Evolutionary conservation across 257 asterid species (phyloP).

Genomic region (Fraxinus cuspidata): DNA sequence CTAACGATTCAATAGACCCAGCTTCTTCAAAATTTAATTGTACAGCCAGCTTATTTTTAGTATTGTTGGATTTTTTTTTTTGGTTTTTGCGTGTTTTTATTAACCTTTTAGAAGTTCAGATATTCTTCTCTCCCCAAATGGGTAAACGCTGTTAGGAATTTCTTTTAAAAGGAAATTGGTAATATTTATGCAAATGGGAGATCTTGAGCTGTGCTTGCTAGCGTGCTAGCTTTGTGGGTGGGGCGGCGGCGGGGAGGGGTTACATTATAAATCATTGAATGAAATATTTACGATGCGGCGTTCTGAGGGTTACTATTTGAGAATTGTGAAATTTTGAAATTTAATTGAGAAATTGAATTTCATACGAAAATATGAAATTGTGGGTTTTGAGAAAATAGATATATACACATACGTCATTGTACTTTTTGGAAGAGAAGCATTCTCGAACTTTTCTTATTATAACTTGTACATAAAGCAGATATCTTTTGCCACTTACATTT

Average conservation of each 20-base stretch:
- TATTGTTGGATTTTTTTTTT: not conserved
- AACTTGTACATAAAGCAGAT: not conserved
- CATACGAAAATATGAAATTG: not conserved
- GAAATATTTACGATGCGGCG: not conserved
- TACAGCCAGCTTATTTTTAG: constrained; percentile 24
- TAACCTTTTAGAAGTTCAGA: not conserved
- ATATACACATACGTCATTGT: not conserved
- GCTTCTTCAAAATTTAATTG: constrained; percentile 58
- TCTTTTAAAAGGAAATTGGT: not conserved
- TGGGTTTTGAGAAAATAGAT: not conserved
- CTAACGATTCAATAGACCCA: constrained; percentile 63
- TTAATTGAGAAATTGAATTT: too few species aligned
- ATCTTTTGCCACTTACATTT: not conserved
- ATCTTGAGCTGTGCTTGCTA: constrained; percentile 3
- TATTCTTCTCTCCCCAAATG: not conserved
- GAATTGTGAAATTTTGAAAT: not conserved
- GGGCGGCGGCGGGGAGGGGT: too few species aligned
- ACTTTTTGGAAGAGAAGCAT: not conserved
- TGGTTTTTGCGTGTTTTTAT: too few species aligned
- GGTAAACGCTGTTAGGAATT: not conserved
- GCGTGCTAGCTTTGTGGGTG: not conserved
- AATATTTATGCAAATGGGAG: not conserved
- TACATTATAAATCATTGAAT: not conserved
- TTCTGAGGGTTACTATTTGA: not conserved
- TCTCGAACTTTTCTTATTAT: not conserved